phyloP scores from a whole-genome alignment of 345 rosid genomes.

The Corchorus capsularis region DNA sequence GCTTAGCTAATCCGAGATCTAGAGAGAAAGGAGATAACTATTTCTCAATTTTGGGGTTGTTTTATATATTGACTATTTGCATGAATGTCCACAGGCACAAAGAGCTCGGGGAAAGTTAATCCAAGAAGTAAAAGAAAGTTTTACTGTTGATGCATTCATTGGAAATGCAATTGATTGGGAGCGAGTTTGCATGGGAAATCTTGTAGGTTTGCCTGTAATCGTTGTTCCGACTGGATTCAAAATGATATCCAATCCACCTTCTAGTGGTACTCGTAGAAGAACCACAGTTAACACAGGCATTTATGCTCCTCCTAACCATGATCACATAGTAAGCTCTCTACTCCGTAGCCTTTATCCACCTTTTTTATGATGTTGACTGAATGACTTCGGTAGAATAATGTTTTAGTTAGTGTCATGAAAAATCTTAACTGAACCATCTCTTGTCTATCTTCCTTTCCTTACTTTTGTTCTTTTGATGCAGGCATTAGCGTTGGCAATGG shows the following conservation, averaged over 20 bases:
- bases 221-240: slow-evolving; percentile 71
- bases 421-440: too few species aligned
- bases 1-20: background rate
- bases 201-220: slow-evolving; percentile 75
- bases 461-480: slow-evolving; percentile 20
- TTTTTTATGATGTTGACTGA: too few species aligned
- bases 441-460: background rate
- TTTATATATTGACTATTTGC: background rate
- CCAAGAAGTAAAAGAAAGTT: slow-evolving; percentile 68
- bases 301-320: slow-evolving; percentile 77
- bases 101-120: slow-evolving; percentile 77
- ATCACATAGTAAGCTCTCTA: slow-evolving; percentile 65
- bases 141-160: slow-evolving; percentile 74
- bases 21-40: background rate
- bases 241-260: slow-evolving; percentile 58
- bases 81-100: slow-evolving; percentile 56
- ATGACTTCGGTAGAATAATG: too few species aligned
- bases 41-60: background rate
- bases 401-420: too few species aligned
- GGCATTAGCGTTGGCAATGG: slow-evolving; percentile 93
- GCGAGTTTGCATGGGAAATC: slow-evolving; percentile 85
- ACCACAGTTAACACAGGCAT: slow-evolving; percentile 67
- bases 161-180: slow-evolving; percentile 94
- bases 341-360: background rate
- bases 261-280: slow-evolving; percentile 51